Base-by-base conservation (phyloP, 495 filamentous ascomycete species). In the Penicillium arizonense region DNA sequence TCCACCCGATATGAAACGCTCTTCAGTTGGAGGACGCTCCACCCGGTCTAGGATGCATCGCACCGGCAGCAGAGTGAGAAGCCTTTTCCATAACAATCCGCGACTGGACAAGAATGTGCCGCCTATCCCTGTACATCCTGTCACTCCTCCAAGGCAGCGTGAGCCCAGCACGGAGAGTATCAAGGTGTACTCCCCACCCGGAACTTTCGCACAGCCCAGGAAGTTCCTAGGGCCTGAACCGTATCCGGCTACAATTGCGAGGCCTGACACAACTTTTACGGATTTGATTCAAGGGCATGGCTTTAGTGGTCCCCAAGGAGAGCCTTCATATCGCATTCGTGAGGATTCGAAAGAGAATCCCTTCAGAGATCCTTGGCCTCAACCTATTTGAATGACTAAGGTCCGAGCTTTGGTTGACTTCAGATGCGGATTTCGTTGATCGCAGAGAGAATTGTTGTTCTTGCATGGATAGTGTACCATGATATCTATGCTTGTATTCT, bases 151-250 rank as follows among this genome's bases (percentile, higher is more conserved):
- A 4, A 48, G 55, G n/a, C 63, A 75, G 37, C 72, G 81, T 2
- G 76, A 83, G 60, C 74, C 77, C 1, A 87, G 84, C 57, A 79
- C 70, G 30, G 82, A 87, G 64, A 85, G 81, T 67, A 89, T 90
- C 60, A 82, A 83, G 55, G 77, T 91, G 12, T 90, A 87, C 67
- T 82, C 85, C 5, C 86, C 88, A 47, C 81, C 81, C 9, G 73
- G 71, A 6, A 68, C 64, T 28, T 68, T 75, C 37, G 47, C 58
- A 16, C 58, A 67, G 48, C 63, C 54, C n/a, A 60, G 62, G 0
- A 57, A 53, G 13, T 62, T 65, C 13, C 41, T 69, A 9, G 69
- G 65, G 1, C 72, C 64, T 0, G 61, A 68, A 28, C 53, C 67
- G 39, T 68, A 72, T 57, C 57, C 71, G 35, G 26, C 55, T 26